Percentiles rank a stretch among this genome's conserved stretches.
Conservation (phyloP, 345 rosid species). For the thale cress (Arabidopsis thaliana) region DNA sequence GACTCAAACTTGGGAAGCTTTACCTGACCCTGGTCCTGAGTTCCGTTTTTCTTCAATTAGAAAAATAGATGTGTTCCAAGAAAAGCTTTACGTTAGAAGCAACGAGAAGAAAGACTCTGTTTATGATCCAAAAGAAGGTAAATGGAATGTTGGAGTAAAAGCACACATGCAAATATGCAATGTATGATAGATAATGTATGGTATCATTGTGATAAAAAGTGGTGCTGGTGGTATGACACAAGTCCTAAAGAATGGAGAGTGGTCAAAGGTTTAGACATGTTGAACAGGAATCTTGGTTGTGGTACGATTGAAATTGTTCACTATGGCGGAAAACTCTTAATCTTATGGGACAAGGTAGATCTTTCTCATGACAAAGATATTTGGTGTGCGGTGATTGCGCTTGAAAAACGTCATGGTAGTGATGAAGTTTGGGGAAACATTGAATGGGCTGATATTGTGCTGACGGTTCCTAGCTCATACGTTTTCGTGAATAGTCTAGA, state of each 20-base stretch:
- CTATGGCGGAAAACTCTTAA: neutral
- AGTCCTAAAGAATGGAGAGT: neutral
- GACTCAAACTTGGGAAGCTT: conserved; percentile 3
- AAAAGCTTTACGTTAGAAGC: conserved; percentile 1
- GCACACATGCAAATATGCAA: neutral
- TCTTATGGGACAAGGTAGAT: neutral
- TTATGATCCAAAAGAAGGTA: neutral
- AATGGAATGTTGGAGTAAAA: neutral
- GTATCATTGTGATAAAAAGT: neutral
- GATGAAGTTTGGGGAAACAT: too few relatives aligned
- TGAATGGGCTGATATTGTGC: too few relatives aligned
- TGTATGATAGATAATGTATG: neutral
- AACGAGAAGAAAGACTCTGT: neutral
- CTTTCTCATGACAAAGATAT: neutral
- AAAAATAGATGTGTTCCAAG: neutral
- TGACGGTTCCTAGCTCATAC: too few relatives aligned
- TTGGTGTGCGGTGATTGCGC: neutral
- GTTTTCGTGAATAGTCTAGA: too few relatives aligned
- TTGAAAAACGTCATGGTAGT: too few relatives aligned
- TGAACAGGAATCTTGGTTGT: neutral
- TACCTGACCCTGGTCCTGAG: neutral
- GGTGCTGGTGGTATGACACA: neutral
- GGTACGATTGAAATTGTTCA: neutral
- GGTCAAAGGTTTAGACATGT: neutral
- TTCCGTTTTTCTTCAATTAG: conserved; percentile 3